A percentile compares a stretch with the other conserved stretches of the same genome.
phyloP scores from a whole-genome alignment of 2,329 filamentous ascomycete species.

The Fonsecaea multimorphosa region DNA sequence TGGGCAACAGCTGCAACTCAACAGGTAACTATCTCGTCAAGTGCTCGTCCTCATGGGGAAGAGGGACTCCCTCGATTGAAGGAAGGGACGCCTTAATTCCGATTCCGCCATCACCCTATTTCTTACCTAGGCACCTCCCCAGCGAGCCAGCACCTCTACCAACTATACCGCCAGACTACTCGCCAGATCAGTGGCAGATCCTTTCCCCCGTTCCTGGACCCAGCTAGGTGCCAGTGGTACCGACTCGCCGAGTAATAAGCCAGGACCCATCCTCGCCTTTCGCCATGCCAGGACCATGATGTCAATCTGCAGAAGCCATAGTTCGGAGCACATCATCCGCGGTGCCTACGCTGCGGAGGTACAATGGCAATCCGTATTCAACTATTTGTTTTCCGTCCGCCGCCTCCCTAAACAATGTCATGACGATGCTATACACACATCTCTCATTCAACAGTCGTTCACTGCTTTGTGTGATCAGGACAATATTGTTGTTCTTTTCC shows the following conservation, averaged over 20 bases:
- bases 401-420: slow-evolving; percentile 2
- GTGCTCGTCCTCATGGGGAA: no score
- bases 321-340: slow-evolving; percentile 2
- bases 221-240: no score
- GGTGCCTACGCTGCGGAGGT: background rate
- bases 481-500: background rate
- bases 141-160: no score
- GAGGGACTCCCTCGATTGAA: background rate
- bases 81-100: slow-evolving; percentile 22
- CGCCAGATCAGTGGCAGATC: slow-evolving; percentile 5
- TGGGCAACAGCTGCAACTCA: no score
- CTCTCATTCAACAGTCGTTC: slow-evolving; percentile 3
- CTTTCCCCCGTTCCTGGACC: slow-evolving; percentile 17
- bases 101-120: background rate
- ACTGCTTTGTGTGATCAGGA: background rate
- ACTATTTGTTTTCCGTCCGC: background rate
- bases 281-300: slow-evolving; percentile 11
- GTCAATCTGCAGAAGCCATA: slow-evolving; percentile 17
- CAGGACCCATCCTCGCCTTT: no score
- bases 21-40: no score
- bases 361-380: background rate
- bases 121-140: background rate
- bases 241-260: no score
- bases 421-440: slow-evolving; percentile 7
- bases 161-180: no score